Percentiles rank a stretch among this genome's conserved stretches.
phyloP scores from a whole-genome alignment of 2,329 filamentous ascomycete species.

The Rasamsonia emersonii region DNA sequence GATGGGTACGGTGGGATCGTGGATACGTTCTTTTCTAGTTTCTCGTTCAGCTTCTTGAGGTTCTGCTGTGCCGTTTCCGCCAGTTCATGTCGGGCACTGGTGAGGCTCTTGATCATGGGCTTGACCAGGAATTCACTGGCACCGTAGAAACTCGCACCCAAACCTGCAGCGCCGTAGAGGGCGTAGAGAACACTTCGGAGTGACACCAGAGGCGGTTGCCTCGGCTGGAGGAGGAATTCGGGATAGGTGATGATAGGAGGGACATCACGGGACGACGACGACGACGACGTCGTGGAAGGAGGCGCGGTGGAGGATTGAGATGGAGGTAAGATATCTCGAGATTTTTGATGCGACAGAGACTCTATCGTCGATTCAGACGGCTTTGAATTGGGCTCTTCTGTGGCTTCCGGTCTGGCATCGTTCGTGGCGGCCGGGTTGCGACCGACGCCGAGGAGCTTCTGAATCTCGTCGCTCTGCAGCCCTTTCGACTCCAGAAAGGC shows the following conservation, averaged over 20 bases:
- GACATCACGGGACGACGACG: conserved; percentile 31
- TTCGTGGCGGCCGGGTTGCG: conserved; percentile 19
- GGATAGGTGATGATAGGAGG: conserved; percentile 60
- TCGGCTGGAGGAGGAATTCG: conserved; percentile 53
- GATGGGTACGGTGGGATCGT: conserved; percentile 35
- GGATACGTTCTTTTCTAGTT: conserved; percentile 45
- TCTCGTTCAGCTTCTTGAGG: conserved; percentile 48
- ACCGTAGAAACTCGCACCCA: conserved; percentile 49
- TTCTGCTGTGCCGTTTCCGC: conserved; percentile 43
- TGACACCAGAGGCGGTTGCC: conserved; percentile 52
- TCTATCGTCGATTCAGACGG: too few species aligned
- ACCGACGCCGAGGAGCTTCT: conserved; percentile 49
- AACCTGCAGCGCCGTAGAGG: conserved; percentile 47
- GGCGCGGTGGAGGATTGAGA: conserved; percentile 1
- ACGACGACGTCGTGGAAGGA: conserved; percentile 9
- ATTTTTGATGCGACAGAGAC: too few species aligned
- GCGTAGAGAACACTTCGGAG: conserved; percentile 48
- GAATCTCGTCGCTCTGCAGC: conserved; percentile 57
- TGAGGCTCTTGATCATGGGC: conserved; percentile 49
- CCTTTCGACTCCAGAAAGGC: conserved; percentile 73
- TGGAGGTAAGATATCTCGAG: too few species aligned
- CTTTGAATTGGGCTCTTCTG: conserved; percentile 1
- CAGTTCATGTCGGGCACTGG: conserved; percentile 50
- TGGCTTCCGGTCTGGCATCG: conserved; percentile 9
- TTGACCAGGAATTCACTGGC: conserved; percentile 51